Base-by-base conservation (phyloP, 179 eudicot genomes). In the Spinacia oleracea region DNA sequence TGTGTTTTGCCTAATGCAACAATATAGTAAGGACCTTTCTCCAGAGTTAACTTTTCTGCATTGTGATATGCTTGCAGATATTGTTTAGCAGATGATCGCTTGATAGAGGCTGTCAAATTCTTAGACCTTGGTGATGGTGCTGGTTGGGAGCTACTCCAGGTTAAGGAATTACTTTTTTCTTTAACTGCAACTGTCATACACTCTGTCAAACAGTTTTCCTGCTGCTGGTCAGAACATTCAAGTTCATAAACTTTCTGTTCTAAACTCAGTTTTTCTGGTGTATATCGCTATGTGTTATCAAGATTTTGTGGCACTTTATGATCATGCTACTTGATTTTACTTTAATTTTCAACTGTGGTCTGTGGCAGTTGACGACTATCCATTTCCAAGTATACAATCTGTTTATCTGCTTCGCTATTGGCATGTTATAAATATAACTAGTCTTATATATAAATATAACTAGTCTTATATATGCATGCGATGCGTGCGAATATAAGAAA, bases 131-230 rank as follows among this genome's bases (percentile, higher is more conserved):
- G 98, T 29, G 86, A 84, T 77, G 97, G 98, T 70, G 93, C 98
- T 72, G 98, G 98, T 35, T 95, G 98, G 98, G 96, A 93, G 83
- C 84, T 95, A 70, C 91, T 95, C 74, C 97, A 95, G 98, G 98
- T 95, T 66, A 63, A 35, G 32, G 9, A 25, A 21, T 66, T 27
- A 25, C 71, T 78, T 25, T 65, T 27, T 15, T 43, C 43, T 53
- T n/a, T 43, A 40, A 31, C 51, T 15, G 29, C 45, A 16, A 11
- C 27, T 23, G 12, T 27, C 34, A 9, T 18, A 6, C 12, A n/a
- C 20, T 59, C 35, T 32, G 21, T 60, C 34, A n/a, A 18, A 2
- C 9, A 5, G 27, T 59, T 18, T 65, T 11, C n/a, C 11, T 63
- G 69, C 43, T 45, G 18, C 9, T 76, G 45, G 43, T 21, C 50